Percentiles rank a stretch among this genome's conserved stretches.
Evolutionary conservation across 345 rosid species (phyloP).

Genomic region (Citrus maxima): DNA sequence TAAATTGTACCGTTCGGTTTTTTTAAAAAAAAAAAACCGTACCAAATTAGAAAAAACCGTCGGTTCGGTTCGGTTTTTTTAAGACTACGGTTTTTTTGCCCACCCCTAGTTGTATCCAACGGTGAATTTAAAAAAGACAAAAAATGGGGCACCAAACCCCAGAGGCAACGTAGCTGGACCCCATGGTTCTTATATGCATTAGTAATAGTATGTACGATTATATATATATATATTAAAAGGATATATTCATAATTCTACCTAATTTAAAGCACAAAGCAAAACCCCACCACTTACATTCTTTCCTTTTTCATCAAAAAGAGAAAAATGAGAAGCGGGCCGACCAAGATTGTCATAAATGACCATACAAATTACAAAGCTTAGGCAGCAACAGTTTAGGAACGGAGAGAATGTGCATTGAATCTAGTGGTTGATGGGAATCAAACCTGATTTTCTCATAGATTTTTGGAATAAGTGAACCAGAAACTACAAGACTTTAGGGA

Average conservation of each 20-base stretch:
- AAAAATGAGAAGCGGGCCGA: not conserved
- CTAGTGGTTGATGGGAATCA: constrained; percentile 4
- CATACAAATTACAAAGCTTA: not conserved
- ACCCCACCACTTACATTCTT: constrained; percentile 16
- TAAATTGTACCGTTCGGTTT: too few species aligned
- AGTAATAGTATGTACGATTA: not conserved
- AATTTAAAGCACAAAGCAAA: constrained; percentile 6
- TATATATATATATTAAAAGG: not conserved
- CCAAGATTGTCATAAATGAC: not conserved
- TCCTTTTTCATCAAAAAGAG: not conserved
- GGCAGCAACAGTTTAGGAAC: not conserved
- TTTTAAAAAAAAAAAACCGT: too few species aligned
- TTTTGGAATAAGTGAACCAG: not conserved
- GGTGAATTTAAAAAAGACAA: too few species aligned
- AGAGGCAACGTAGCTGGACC: too few species aligned
- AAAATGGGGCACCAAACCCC: too few species aligned
- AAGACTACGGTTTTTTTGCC: too few species aligned
- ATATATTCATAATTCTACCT: not conserved
- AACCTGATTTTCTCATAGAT: constrained; percentile 4
- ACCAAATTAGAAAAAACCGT: too few species aligned
- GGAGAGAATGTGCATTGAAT: constrained; percentile 5
- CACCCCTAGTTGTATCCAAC: too few species aligned
- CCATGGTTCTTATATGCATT: not conserved
- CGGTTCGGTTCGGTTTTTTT: too few species aligned
- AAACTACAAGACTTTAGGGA: not conserved